Conservation (phyloP, 2,329 filamentous ascomycete species). For the Tolypocladium tropicale region DNA sequence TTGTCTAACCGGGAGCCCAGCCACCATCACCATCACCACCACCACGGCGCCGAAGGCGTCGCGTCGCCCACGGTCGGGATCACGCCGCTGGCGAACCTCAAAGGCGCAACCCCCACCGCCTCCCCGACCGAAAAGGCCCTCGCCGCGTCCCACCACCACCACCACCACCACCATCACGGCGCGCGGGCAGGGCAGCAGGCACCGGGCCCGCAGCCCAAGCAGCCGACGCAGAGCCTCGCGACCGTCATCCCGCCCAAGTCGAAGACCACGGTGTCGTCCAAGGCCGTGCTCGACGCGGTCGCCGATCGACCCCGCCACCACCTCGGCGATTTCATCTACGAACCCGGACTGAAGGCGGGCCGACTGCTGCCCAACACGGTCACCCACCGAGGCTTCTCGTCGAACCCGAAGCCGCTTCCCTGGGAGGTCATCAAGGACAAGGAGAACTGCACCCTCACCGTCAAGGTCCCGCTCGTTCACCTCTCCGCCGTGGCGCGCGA, state of each 20-base stretch:
- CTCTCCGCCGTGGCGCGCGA: constrained; percentile 61
- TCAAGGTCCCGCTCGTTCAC: constrained; percentile 76
- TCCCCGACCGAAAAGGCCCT: constrained; percentile 33
- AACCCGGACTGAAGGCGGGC: constrained; percentile 50
- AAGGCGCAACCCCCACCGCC: constrained; percentile 32
- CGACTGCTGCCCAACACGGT: constrained; percentile 31
- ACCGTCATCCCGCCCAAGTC: constrained; percentile 43
- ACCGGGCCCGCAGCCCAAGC: constrained; percentile 14
- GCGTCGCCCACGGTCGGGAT: constrained; percentile 30
- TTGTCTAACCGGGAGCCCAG: constrained; percentile 15
- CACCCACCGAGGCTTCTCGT: constrained; percentile 33
- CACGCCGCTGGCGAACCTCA: constrained; percentile 39
- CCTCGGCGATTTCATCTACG: constrained; percentile 76
- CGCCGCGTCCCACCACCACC: constrained; percentile 32
- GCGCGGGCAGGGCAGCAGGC: constrained; percentile 19
- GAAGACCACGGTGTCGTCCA: constrained; percentile 56
- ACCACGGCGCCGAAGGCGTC: constrained; percentile 38
- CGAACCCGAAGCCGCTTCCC: constrained; percentile 63
- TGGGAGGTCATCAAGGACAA: constrained; percentile 60
- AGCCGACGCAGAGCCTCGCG: constrained; percentile 9
- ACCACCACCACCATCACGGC: constrained; percentile 38
- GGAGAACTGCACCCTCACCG: constrained; percentile 82
- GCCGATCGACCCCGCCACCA: constrained; percentile 64
- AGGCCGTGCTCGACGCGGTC: constrained; percentile 62
- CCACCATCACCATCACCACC: constrained; percentile 51